Conservation (phyloP, 2,329 filamentous ascomycete genomes). For the Colletotrichum limetticola region DNA sequence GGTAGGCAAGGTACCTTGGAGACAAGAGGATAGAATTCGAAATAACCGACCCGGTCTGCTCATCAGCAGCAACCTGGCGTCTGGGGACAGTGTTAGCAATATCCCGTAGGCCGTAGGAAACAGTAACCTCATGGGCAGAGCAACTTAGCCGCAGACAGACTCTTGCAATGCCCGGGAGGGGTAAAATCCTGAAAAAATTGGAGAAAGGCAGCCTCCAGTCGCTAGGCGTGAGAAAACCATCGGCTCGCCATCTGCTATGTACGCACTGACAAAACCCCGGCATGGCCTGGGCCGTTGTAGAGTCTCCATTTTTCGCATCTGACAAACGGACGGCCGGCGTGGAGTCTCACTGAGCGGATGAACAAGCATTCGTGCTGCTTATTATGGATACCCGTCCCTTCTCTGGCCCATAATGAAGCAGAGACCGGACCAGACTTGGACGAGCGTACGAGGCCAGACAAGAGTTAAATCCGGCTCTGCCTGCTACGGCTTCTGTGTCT, state of each 20-base stretch:
- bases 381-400: constrained; percentile 25
- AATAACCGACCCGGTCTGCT: not conserved
- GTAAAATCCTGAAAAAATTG: constrained; percentile 34
- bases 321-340: constrained; percentile 32
- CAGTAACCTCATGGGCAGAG: not conserved
- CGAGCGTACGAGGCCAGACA: constrained; percentile 18
- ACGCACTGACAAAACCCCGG: constrained; percentile 27
- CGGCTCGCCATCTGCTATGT: constrained; percentile 1
- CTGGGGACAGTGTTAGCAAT: not conserved
- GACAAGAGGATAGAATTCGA: constrained; percentile 20
- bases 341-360: constrained; percentile 33
- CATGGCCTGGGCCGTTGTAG: constrained; percentile 28
- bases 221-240: constrained; percentile 11
- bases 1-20: not conserved
- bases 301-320: constrained; percentile 33
- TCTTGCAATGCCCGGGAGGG: constrained; percentile 22
- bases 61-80: not conserved
- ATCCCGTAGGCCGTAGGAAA: not conserved
- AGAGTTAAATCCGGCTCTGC: not conserved
- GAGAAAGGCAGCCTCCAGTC: constrained; percentile 22
- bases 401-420: constrained; percentile 25
- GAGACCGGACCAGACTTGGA: constrained; percentile 25
- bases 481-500: constrained; percentile 18
- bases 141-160: constrained; percentile 18
- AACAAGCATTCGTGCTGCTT: constrained; percentile 34